phyloP scores from a whole-genome alignment of 176 grass and related monocot genomes.

The Zea luxurians region DNA sequence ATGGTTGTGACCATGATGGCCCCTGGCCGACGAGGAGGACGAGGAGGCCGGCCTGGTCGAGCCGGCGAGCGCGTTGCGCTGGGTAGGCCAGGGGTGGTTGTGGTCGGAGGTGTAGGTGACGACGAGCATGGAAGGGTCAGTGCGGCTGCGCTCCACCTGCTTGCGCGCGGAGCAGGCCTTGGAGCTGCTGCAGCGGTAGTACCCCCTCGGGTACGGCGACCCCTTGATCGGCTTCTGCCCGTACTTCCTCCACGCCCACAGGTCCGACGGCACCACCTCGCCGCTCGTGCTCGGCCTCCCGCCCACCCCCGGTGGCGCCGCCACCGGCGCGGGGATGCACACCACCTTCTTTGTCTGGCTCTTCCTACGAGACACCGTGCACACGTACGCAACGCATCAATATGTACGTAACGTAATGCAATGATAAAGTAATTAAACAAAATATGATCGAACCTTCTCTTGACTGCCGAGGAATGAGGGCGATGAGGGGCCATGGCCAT shows the following conservation, averaged over 20 bases:
- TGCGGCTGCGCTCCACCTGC: constrained; percentile 98
- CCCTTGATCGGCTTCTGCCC: constrained; percentile 98
- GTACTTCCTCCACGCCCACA: constrained; percentile 98
- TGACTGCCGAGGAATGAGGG: constrained; percentile 13
- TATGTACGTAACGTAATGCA: too few relatives aligned
- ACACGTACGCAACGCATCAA: too few relatives aligned
- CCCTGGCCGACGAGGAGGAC: background rate
- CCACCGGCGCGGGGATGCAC: constrained; percentile 79
- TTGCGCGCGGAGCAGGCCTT: constrained; percentile 94
- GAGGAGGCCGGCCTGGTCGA: constrained; percentile 45
- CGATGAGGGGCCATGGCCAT: constrained; percentile 25
- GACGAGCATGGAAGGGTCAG: constrained; percentile 93
- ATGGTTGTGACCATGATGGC: background rate
- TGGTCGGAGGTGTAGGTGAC: constrained; percentile 99
- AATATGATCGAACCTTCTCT: constrained; percentile 26
- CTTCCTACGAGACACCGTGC: constrained; percentile 44
- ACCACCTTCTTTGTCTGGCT: constrained; percentile 87
- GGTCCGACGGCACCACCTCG: constrained; percentile 92
- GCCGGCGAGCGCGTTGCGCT: constrained; percentile 85
- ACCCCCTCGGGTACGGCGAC: constrained; percentile 90
- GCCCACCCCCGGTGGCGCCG: constrained; percentile 37
- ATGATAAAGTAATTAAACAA: too few relatives aligned
- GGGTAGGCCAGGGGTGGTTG: constrained; percentile 97
- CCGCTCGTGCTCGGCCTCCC: constrained; percentile 52
- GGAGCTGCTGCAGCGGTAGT: constrained; percentile 99